Percentiles rank a stretch among this genome's conserved stretches.
phyloP scores from a whole-genome alignment of 2,329 filamentous ascomycete genomes.

The Teratosphaeria nubilosa region DNA sequence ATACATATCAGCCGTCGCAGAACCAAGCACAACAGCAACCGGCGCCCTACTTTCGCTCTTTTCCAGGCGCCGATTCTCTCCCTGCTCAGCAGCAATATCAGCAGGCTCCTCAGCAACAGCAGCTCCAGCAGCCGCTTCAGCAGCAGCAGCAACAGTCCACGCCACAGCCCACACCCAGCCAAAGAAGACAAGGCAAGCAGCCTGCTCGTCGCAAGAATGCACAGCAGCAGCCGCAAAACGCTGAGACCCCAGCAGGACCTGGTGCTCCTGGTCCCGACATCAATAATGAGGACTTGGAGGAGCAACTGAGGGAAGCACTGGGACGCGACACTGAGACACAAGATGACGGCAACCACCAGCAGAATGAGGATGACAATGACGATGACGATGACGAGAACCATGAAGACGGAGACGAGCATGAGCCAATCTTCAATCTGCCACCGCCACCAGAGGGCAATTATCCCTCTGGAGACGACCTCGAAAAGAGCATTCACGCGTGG shows the following conservation, averaged over 20 bases:
- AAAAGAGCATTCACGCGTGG: constrained; percentile 24
- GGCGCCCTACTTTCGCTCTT: not conserved
- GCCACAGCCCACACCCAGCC: constrained; percentile 1
- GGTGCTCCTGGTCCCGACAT: constrained; percentile 17
- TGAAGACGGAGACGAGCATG: constrained; percentile 9
- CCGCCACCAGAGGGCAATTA: constrained; percentile 23
- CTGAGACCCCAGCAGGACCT: constrained; percentile 11
- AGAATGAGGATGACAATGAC: constrained; percentile 14
- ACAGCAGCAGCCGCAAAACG: constrained; percentile 2
- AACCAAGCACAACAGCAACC: not conserved
- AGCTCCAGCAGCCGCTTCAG: constrained; percentile 4
- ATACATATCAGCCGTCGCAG: constrained; percentile 1
- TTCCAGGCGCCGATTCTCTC: not conserved
- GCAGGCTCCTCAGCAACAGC: not conserved
- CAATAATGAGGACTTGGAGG: constrained; percentile 15
- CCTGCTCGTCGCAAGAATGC: not conserved
- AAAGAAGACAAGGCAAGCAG: constrained; percentile 2
- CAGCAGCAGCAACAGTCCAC: constrained; percentile 7
- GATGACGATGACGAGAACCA: constrained; percentile 11
- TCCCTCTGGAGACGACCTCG: constrained; percentile 16
- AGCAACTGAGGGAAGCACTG: constrained; percentile 17
- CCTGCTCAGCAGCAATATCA: not conserved
- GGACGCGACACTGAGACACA: constrained; percentile 6
- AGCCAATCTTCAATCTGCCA: constrained; percentile 22
- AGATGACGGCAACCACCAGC: constrained; percentile 3